A percentile compares a stretch with the other conserved stretches of the same genome.
Evolutionary conservation across 306 rosid genomes (phyloP).

Genomic region (Gastrolobium bilobum): DNA sequence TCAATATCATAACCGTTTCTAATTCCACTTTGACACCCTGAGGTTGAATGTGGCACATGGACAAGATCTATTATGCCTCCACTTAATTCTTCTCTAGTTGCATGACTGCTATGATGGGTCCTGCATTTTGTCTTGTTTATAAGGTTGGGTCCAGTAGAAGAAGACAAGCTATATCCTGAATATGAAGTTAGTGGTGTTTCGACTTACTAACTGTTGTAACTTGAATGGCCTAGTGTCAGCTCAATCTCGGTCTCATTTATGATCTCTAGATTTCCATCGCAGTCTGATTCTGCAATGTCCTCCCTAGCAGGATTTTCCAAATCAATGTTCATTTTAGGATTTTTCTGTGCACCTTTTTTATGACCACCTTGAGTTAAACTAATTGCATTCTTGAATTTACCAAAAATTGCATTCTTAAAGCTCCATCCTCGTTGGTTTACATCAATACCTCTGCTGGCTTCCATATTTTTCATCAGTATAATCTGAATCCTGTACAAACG

Average conservation of each 20-base stretch:
- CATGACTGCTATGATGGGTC: conserved; percentile 45
- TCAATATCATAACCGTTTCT: conserved; percentile 53
- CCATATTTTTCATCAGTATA: conserved; percentile 70
- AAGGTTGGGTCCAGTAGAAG: conserved; percentile 73
- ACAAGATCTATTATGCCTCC: conserved; percentile 48
- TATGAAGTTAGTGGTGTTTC: conserved; percentile 65
- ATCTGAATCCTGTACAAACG: conserved; percentile 81
- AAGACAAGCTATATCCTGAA: conserved; percentile 70
- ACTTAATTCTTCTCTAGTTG: conserved; percentile 47
- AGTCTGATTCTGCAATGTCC: conserved; percentile 51
- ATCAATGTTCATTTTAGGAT: conserved; percentile 53
- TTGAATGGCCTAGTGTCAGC: conserved; percentile 82
- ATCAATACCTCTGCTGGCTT: conserved; percentile 48
- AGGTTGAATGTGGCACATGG: conserved; percentile 53
- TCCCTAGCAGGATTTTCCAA: conserved; percentile 64
- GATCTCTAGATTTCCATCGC: conserved; percentile 53
- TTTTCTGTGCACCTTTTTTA: conserved; percentile 39
- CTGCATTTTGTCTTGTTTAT: conserved; percentile 58
- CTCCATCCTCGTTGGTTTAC: conserved; percentile 58
- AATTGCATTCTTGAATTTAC: conserved; percentile 39
- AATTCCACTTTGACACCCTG: conserved; percentile 50
- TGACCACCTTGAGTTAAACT: conserved; percentile 51
- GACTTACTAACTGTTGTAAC: conserved; percentile 58
- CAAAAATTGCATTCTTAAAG: conserved; percentile 43
- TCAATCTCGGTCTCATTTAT: conserved; percentile 76